A percentile compares a stretch with the other conserved stretches of the same genome.
Evolutionary conservation across 352 stramenopile species (phyloP).

Genomic region (Phytopythium helicoides): DNA sequence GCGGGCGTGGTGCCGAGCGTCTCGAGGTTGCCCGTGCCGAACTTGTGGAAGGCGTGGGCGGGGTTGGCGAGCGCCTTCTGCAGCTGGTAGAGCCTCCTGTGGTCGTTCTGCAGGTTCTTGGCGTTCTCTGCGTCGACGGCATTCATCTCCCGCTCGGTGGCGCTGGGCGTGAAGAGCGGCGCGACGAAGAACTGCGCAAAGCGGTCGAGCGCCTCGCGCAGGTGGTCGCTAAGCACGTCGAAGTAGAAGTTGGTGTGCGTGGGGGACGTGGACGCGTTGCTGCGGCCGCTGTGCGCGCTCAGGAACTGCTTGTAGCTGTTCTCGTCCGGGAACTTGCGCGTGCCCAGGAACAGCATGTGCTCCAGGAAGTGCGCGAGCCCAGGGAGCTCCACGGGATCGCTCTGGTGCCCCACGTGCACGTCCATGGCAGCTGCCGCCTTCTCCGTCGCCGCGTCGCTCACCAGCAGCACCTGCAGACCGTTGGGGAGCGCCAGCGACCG

Average conservation of each 20-base stretch:
- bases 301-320: constrained; percentile 94
- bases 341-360: constrained; percentile 98
- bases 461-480: constrained; percentile 70
- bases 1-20: constrained; percentile 54
- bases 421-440: constrained; percentile 93
- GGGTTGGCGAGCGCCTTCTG: constrained; percentile 71
- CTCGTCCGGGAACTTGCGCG: constrained; percentile 94
- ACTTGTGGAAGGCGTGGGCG: constrained; percentile 85
- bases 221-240: constrained; percentile 83
- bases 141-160: constrained; percentile 93
- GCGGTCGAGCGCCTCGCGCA: constrained; percentile 90
- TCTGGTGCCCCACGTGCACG: constrained; percentile 93
- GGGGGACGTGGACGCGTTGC: constrained; percentile 95
- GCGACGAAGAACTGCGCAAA: constrained; percentile 98
- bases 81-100: constrained; percentile 80
- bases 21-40: constrained; percentile 89
- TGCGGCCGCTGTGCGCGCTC: constrained; percentile 90
- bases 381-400: constrained; percentile 83
- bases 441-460: constrained; percentile 91
- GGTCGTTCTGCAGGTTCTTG: constrained; percentile 96
- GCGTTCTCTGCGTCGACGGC: constrained; percentile 96
- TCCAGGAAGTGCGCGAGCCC: constrained; percentile 93
- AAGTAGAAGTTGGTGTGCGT: constrained; percentile 98
- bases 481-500: constrained; percentile 51
- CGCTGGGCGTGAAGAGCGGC: constrained; percentile 90